phyloP scores from a whole-genome alignment of 2,329 filamentous ascomycete species.

The Penicillium frequentans region DNA sequence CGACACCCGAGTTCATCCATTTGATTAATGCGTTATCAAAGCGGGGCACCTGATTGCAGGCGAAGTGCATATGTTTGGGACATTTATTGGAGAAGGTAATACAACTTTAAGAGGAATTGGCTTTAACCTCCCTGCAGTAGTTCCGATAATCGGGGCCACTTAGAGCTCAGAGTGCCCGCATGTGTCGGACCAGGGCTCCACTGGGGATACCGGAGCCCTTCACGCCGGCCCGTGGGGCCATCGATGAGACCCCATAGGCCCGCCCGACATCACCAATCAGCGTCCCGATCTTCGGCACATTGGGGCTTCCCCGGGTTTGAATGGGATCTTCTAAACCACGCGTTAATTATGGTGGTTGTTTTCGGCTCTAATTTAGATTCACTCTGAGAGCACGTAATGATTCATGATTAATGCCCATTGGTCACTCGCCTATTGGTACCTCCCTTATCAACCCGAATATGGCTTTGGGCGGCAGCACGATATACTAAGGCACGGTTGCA shows the following conservation, averaged over 20 bases:
- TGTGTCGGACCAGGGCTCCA: constrained; percentile 9
- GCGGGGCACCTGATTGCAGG: neutral
- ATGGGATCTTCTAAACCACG: constrained; percentile 2
- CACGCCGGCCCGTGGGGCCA: constrained; percentile 15
- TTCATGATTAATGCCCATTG: neutral
- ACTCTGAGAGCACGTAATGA: neutral
- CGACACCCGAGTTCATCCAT: neutral
- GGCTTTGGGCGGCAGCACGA: neutral
- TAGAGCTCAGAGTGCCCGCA: constrained; percentile 9
- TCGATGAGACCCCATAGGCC: constrained; percentile 4
- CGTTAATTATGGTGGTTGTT: neutral
- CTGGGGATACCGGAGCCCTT: constrained; percentile 1
- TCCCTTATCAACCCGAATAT: neutral
- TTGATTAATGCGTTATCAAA: neutral
- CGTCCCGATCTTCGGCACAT: constrained; percentile 11
- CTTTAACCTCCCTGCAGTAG: constrained; percentile 15
- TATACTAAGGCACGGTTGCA: neutral
- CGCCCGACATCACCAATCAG: constrained; percentile 16
- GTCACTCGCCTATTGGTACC: neutral
- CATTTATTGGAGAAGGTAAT: neutral
- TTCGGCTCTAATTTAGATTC: neutral
- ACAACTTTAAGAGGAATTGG: constrained; percentile 25
- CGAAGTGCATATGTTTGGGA: neutral
- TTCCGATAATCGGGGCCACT: constrained; percentile 11
- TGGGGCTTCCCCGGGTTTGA: constrained; percentile 14